phyloP scores from a whole-genome alignment of 768 basidiomycete species.

The Gloeostereum incarnatum region DNA sequence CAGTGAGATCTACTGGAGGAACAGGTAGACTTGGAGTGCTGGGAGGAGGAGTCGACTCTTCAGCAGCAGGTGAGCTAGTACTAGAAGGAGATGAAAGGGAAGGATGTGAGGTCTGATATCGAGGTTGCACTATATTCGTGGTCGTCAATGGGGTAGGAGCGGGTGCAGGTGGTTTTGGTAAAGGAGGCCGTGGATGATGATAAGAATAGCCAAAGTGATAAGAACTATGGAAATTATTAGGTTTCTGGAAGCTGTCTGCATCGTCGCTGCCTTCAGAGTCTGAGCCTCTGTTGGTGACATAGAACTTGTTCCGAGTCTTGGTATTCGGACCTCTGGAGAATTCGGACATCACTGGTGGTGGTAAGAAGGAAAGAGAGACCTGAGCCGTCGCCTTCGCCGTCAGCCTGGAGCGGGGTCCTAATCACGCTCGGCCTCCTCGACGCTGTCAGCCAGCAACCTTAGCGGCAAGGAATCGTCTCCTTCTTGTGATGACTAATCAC shows the following conservation, averaged over 20 bases:
- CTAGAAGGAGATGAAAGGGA: slow-evolving; percentile 64
- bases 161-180: slow-evolving; percentile 20
- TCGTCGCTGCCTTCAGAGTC: slow-evolving; percentile 28
- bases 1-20: slow-evolving; percentile 29
- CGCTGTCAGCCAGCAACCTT: no score
- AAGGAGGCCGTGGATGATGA: slow-evolving; percentile 14
- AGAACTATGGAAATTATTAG: background rate
- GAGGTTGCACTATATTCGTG: slow-evolving; percentile 24
- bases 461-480: no score
- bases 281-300: slow-evolving; percentile 10
- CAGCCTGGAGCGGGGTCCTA: no score
- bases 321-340: no score
- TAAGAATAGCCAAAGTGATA: slow-evolving; percentile 14
- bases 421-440: no score
- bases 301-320: slow-evolving; percentile 5
- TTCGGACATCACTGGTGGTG: no score
- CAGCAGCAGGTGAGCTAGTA: slow-evolving; percentile 49
- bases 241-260: slow-evolving; percentile 14
- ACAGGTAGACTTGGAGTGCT: slow-evolving; percentile 47
- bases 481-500: no score
- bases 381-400: no score
- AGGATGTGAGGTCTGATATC: slow-evolving; percentile 36
- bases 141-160: slow-evolving; percentile 24
- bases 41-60: slow-evolving; percentile 66
- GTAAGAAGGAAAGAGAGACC: no score